A percentile compares a stretch with the other conserved stretches of the same genome.
phyloP scores from a whole-genome alignment of 768 basidiomycete genomes.

The Cubamyces lactineus region DNA sequence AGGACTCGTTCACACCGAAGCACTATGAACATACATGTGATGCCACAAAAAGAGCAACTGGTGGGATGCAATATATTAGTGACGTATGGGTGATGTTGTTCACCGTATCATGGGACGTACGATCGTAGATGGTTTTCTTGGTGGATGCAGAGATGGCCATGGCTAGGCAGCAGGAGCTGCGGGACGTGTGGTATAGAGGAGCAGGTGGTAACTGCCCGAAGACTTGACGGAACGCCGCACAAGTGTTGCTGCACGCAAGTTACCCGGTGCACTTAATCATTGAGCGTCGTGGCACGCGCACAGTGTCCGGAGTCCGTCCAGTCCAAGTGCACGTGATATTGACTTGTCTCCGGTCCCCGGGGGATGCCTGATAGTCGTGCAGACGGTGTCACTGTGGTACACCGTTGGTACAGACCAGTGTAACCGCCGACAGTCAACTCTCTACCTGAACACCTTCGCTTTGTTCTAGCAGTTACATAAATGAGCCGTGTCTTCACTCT shows the following conservation, averaged over 20 bases:
- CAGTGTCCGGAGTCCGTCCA: background rate
- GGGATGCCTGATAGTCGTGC: no score
- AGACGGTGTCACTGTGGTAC: no score
- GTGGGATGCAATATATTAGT: background rate
- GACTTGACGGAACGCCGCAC: no score
- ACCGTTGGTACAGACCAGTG: no score
- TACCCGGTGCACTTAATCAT: no score
- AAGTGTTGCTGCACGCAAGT: background rate
- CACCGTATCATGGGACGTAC: background rate
- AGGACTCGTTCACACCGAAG: background rate
- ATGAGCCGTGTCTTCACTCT: no score
- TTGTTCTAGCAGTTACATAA: no score
- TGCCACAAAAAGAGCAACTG: slow-evolving; percentile 50
- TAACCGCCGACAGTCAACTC: no score
- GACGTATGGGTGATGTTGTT: background rate
- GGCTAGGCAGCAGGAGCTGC: background rate
- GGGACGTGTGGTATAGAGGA: background rate
- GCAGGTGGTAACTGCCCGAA: background rate
- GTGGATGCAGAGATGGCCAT: slow-evolving; percentile 14
- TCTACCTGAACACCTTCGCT: no score
- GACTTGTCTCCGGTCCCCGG: no score
- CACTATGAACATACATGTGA: slow-evolving; percentile 47
- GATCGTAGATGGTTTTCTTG: slow-evolving; percentile 7
- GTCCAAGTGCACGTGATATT: no score
- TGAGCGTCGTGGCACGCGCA: background rate